These are phyloP conservation scores for Rhizopogon rudus DNA, from an alignment of 768 basidiomycete species.

Conservation along the genomic window DNA sequence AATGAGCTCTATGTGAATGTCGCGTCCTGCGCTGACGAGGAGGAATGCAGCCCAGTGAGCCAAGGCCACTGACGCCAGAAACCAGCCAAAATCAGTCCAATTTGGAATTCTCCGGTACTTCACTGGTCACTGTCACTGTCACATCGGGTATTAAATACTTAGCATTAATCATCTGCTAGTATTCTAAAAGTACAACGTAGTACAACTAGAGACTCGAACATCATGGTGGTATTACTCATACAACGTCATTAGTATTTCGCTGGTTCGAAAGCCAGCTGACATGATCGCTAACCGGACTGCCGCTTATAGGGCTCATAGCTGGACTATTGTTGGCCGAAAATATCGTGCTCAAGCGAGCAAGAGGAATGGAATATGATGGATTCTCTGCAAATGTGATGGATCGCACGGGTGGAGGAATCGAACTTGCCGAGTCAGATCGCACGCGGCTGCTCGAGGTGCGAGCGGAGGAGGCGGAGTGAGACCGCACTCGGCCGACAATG, in stretches of 20 bases:
- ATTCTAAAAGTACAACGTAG: neutral
- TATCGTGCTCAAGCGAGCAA: neutral
- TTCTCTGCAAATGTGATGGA: neutral
- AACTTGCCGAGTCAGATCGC: neutral
- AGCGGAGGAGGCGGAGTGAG: neutral
- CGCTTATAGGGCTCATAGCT: neutral
- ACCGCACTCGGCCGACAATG: neutral
- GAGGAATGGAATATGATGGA: neutral
- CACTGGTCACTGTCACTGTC: neutral
- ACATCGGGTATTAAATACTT: too few relatives aligned
- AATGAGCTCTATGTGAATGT: constrained; percentile 17
- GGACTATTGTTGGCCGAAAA: neutral
- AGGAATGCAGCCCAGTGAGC: constrained; percentile 13
- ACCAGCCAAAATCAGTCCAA: constrained; percentile 19
- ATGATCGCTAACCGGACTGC: neutral
- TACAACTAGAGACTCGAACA: neutral
- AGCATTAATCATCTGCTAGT: too few relatives aligned
- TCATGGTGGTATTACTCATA: neutral
- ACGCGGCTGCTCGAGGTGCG: neutral
- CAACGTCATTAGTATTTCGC: neutral
- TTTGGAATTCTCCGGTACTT: constrained; percentile 23
- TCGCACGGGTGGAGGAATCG: neutral
- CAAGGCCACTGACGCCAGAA: constrained; percentile 6
- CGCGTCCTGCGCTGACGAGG: constrained; percentile 34
- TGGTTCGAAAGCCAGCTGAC: neutral